These are phyloP conservation scores for Coniochaeta prunicola DNA, from an alignment of 2,329 filamentous ascomycete genomes.

Conservation along the genomic window DNA sequence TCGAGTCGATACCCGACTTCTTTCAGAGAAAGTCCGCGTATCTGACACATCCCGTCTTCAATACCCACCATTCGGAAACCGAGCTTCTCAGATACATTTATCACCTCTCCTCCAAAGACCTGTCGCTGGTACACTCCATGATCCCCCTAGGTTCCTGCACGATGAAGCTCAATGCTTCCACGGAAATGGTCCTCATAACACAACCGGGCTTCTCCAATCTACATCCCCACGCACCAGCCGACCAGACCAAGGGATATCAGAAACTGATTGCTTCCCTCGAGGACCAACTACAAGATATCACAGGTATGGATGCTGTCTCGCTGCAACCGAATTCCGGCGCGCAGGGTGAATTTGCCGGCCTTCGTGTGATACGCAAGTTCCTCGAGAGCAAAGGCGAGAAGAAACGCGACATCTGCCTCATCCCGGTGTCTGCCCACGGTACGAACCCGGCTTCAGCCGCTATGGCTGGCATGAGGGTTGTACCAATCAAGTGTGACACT, in stretches of 20 bases:
- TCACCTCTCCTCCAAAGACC: conserved; percentile 87
- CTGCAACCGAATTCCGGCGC: conserved; percentile 88
- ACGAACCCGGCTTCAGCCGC: conserved; percentile 93
- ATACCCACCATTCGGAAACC: conserved; percentile 89
- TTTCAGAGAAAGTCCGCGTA: conserved; percentile 68
- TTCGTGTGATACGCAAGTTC: background rate
- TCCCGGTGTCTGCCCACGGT: conserved; percentile 90
- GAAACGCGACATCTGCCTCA: conserved; percentile 85
- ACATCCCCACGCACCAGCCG: conserved; percentile 68
- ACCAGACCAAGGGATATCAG: conserved; percentile 60
- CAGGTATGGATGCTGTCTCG: conserved; percentile 56
- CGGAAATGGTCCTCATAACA: conserved; percentile 84
- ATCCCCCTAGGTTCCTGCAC: conserved; percentile 95
- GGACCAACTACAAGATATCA: conserved; percentile 70
- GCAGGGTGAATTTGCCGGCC: conserved; percentile 48
- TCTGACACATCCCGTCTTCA: conserved; percentile 89
- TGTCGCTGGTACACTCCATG: conserved; percentile 94
- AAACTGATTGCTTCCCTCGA: conserved; percentile 67
- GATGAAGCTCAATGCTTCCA: conserved; percentile 95
- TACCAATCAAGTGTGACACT: conserved; percentile 83
- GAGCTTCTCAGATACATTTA: conserved; percentile 90
- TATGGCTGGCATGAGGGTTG: conserved; percentile 93
- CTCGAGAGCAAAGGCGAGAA: conserved; percentile 44
- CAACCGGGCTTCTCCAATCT: conserved; percentile 69
- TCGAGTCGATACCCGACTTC: conserved; percentile 40